Evolutionary conservation across 2,329 filamentous ascomycete genomes (phyloP).

Genomic region (Cytospora chrysosperma): DNA sequence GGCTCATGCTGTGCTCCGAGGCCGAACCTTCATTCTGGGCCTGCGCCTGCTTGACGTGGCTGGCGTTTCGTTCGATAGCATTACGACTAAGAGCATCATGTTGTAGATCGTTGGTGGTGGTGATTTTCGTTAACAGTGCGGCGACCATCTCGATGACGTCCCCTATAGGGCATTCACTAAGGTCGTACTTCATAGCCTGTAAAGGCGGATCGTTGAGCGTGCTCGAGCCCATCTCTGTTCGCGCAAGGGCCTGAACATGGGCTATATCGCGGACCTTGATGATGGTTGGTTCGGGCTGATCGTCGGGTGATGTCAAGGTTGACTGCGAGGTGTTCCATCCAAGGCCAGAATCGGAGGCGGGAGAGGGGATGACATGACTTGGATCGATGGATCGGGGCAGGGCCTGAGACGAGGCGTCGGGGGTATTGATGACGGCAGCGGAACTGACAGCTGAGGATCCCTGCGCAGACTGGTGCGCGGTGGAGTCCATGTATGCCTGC

Average conservation of each 20-base stretch:
- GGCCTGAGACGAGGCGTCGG: conserved; percentile 31
- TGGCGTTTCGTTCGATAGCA: conserved; percentile 71
- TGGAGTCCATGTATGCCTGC: conserved; percentile 27
- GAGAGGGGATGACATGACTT: conserved; percentile 35
- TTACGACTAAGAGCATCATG: conserved; percentile 86
- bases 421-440: conserved; percentile 28
- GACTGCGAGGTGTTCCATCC: conserved; percentile 26
- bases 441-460: conserved; percentile 28
- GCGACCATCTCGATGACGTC: conserved; percentile 99
- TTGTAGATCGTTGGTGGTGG: conserved; percentile 90
- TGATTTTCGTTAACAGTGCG: conserved; percentile 93
- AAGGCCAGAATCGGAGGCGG: conserved; percentile 35
- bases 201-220: conserved; percentile 51
- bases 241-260: conserved; percentile 87
- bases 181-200: conserved; percentile 75
- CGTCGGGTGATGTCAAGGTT: conserved; percentile 33
- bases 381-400: conserved; percentile 23
- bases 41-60: conserved; percentile 56
- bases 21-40: conserved; percentile 28
- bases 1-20: conserved; percentile 50
- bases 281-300: conserved; percentile 45
- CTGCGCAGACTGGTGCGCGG: conserved; percentile 25
- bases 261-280: conserved; percentile 86
- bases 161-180: conserved; percentile 93
- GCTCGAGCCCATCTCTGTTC: conserved; percentile 68